phyloP scores from a whole-genome alignment of 139 green algal genomes.

The Chlamydomonas asymmetrica region DNA sequence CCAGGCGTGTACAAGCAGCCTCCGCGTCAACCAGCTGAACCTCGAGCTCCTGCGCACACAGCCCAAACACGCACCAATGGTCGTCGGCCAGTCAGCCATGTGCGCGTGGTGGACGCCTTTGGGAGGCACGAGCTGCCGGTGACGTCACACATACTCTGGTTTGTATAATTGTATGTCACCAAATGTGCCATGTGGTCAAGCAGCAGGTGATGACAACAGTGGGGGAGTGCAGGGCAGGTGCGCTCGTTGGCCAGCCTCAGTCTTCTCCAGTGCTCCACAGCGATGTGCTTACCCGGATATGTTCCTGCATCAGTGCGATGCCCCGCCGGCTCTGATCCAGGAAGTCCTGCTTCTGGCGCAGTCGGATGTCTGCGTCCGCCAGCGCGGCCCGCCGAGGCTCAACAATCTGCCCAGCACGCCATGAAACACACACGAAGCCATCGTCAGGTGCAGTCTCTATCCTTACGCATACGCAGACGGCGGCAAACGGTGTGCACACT shows the following conservation, averaged over 20 bases:
- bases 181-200: neutral
- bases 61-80: neutral
- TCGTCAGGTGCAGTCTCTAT: too few relatives aligned
- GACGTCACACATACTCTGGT: too few relatives aligned
- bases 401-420: constrained; percentile 55
- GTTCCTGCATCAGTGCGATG: constrained; percentile 19
- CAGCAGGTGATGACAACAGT: neutral
- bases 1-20: constrained; percentile 3
- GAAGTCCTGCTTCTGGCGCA: constrained; percentile 28
- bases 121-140: too few relatives aligned
- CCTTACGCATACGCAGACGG: too few relatives aligned
- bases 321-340: constrained; percentile 31
- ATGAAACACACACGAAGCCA: too few relatives aligned
- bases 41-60: constrained; percentile 28
- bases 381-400: constrained; percentile 53
- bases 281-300: constrained; percentile 18
- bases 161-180: neutral
- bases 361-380: constrained; percentile 33
- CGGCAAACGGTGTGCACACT: too few relatives aligned
- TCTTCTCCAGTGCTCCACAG: too few relatives aligned
- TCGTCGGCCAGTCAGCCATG: neutral
- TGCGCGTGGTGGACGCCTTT: too few relatives aligned
- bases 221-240: too few relatives aligned
- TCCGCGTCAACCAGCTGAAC: constrained; percentile 17
- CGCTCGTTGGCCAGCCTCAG: too few relatives aligned